A percentile compares a stretch with the other conserved stretches of the same genome.
These are phyloP conservation scores for Penstemon davidsonii DNA, from an alignment of 257 asterid species.

Conservation along the genomic window DNA sequence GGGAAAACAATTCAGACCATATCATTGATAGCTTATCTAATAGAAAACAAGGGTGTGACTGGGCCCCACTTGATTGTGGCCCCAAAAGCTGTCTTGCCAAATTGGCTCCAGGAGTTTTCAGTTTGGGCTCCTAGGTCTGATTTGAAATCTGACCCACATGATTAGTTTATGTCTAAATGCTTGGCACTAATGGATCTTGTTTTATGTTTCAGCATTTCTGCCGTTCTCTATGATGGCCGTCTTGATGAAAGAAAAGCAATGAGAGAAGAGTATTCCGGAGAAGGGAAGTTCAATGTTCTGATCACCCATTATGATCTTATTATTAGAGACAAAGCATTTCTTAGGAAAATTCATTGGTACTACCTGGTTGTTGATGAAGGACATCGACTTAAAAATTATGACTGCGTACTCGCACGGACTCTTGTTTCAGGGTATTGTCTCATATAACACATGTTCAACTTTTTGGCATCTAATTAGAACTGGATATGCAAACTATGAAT, in stretches of 20 bases:
- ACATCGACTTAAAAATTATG: slow-evolving; percentile 88
- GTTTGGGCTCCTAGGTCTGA: slow-evolving; percentile 93
- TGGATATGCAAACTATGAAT: neutral
- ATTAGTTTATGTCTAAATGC: slow-evolving; percentile 32
- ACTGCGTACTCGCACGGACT: slow-evolving; percentile 92
- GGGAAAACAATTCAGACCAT: slow-evolving; percentile 98
- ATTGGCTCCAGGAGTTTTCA: slow-evolving; percentile 85
- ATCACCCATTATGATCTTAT: slow-evolving; percentile 96
- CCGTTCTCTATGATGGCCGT: slow-evolving; percentile 95
- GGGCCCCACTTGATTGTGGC: slow-evolving; percentile 99
- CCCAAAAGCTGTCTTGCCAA: slow-evolving; percentile 98
- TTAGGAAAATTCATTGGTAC: slow-evolving; percentile 89
- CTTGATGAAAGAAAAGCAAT: slow-evolving; percentile 90
- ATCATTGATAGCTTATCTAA: slow-evolving; percentile 85
- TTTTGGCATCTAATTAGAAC: slow-evolving; percentile 12
- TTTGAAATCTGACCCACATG: slow-evolving; percentile 5
- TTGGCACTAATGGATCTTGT: slow-evolving; percentile 33
- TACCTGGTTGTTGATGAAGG: slow-evolving; percentile 98
- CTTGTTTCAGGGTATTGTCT: slow-evolving; percentile 76
- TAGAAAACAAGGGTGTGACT: slow-evolving; percentile 86
- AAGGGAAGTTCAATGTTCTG: slow-evolving; percentile 90
- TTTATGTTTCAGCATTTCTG: slow-evolving; percentile 63
- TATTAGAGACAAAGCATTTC: slow-evolving; percentile 86
- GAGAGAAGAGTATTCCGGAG: slow-evolving; percentile 85
- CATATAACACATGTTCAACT: slow-evolving; percentile 17